A percentile compares a stretch with the other conserved stretches of the same genome.
Conservation (phyloP, 2,329 filamentous ascomycete genomes). For the Trichoderma afroharzianum region DNA sequence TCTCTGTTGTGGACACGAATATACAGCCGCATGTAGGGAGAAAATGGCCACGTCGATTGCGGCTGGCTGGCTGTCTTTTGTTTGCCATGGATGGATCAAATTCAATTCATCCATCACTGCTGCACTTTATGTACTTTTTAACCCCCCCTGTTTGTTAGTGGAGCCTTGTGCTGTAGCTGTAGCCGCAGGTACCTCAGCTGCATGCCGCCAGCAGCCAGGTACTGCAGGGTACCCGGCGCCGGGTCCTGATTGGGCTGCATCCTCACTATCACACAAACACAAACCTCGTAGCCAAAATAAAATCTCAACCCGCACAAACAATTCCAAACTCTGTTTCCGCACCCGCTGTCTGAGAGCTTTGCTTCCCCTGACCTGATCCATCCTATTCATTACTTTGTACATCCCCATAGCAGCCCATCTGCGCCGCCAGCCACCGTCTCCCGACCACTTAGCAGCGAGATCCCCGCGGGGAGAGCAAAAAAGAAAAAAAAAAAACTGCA, state of each 20-base stretch:
- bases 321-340: conserved; percentile 1
- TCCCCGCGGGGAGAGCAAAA: conserved; percentile 4
- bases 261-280: conserved; percentile 11
- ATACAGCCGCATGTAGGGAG: not conserved
- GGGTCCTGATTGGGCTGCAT: conserved; percentile 4
- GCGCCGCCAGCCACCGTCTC: not conserved
- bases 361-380: not conserved
- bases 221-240: not conserved
- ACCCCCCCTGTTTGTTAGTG: not conserved
- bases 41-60: not conserved
- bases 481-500: not conserved
- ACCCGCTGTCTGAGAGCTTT: not conserved
- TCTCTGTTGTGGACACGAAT: not conserved
- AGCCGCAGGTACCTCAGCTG: not conserved
- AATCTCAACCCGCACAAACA: conserved; percentile 5
- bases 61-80: not conserved
- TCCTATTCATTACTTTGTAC: not conserved
- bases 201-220: not conserved
- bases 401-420: not conserved
- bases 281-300: conserved; percentile 10
- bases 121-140: not conserved
- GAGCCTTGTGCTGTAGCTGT: not conserved
- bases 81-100: not conserved
- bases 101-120: not conserved
- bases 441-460: not conserved